Evolutionary conservation across 1,284 basidiomycete species (phyloP).

Genomic region (Athelia psychrophila): DNA sequence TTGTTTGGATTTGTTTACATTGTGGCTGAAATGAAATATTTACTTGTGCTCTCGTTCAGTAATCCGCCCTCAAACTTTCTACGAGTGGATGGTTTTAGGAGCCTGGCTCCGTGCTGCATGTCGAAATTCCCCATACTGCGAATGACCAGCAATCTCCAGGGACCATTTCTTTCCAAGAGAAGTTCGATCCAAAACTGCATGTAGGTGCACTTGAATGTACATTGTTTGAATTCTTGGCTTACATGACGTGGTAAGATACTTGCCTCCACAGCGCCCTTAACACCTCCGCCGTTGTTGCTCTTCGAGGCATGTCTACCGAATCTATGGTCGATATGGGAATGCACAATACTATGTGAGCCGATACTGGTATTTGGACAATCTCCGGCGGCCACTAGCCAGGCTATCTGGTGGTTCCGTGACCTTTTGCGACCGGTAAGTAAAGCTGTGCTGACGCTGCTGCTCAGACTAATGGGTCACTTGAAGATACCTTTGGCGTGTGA

Average conservation of each 20-base stretch:
- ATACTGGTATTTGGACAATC: constrained; percentile 84
- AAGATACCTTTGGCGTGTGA: constrained; percentile 86
- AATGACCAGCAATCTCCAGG: constrained; percentile 73
- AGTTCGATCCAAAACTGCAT: constrained; percentile 44
- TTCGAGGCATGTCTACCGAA: constrained; percentile 77
- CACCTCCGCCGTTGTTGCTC: constrained; percentile 67
- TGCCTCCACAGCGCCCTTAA: constrained; percentile 70
- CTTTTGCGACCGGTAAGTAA: constrained; percentile 76
- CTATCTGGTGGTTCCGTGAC: constrained; percentile 90
- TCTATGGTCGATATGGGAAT: constrained; percentile 95
- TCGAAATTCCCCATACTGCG: constrained; percentile 65
- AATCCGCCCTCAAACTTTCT: no score
- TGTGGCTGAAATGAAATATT: no score
- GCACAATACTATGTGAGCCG: constrained; percentile 84
- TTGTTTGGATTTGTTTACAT: no score
- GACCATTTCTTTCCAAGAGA: constrained; percentile 44
- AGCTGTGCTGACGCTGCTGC: not conserved
- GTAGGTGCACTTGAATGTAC: constrained; percentile 29
- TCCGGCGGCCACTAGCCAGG: constrained; percentile 78
- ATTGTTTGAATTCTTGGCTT: constrained; percentile 5
- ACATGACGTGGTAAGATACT: constrained; percentile 54
- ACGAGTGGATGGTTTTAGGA: no score
- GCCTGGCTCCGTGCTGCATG: constrained; percentile 72
- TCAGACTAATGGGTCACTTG: constrained; percentile 5
- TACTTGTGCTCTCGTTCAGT: no score